Evolutionary conservation across 2,329 filamentous ascomycete genomes (phyloP), one percentile per base, ranked within the genome.

Genomic region (Botrytis sinoallii): DNA sequence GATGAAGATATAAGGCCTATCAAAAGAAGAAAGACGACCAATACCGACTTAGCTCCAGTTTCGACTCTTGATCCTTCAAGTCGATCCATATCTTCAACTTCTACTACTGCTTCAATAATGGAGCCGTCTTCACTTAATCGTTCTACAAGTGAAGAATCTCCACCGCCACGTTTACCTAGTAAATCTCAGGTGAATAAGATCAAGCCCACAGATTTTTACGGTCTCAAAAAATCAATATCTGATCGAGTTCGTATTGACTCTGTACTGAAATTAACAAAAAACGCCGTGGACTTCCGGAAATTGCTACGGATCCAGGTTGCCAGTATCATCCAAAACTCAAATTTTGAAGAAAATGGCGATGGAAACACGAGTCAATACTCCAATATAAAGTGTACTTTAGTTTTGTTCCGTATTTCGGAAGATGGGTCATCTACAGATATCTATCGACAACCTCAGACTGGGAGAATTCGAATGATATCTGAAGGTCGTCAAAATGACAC

Each of bases 21-120:
- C 42, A 81, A 81, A 71, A 76, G 79, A 55, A 77, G 78, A 22
- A 78, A 72, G 60, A 73, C 73, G 4, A 57, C 46, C 48, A 59
- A n/a, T 20, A 44, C 29, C 38, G 25, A 70, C 38, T 40, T 22
- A 40, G 35, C 32, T 16, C 22, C 68, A 16, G 25, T 20, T 25
- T 42, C 32, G 16, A 25, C 40, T 32, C 65, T 55, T 55, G 35
- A 67, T 22, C n/a, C 25, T 40, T 67, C 65, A 25, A 52, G 38
- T 40, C 65, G 65, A 71, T 40, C 68, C 12, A 22, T 25, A 3
- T 65, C 59, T 46, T 55, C 25, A 40, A 42, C 61, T 60, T 73
- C 59, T 42, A n/a, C 63, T 64, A 35, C 48, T 42, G 52, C 71
- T 67, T 57, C 35, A 22, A 55, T 7, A 73, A 57, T 59, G 20